Conservation (phyloP, 306 rosid species). For the Inga laurina region DNA sequence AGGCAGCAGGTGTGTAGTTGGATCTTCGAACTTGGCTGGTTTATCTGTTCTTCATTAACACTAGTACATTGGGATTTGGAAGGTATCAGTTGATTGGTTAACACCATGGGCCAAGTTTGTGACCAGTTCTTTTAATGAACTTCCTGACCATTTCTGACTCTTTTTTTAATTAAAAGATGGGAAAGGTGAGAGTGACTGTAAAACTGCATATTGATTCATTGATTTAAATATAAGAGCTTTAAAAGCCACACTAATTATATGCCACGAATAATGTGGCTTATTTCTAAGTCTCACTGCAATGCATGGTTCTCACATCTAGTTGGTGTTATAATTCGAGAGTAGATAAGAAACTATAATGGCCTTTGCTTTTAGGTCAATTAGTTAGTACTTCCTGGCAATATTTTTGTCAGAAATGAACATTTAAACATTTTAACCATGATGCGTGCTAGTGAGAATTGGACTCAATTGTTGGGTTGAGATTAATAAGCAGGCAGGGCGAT, state of each 20-base stretch:
- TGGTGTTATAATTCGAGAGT: not conserved
- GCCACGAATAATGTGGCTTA: not conserved
- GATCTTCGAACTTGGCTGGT: slow-evolving; percentile 6
- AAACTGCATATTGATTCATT: not conserved
- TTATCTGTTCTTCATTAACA: not conserved
- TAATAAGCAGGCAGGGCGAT: not conserved
- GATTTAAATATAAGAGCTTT: not conserved
- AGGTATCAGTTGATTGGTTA: not conserved
- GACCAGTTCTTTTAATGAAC: not conserved
- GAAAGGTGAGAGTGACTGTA: not conserved
- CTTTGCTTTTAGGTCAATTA: not conserved
- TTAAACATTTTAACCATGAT: not conserved
- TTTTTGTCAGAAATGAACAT: not conserved
- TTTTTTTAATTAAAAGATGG: not conserved
- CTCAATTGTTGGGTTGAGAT: not conserved
- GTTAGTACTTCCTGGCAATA: not conserved
- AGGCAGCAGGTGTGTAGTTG: not conserved
- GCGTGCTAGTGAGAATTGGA: not conserved
- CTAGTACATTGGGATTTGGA: not conserved
- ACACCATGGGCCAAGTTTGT: not conserved
- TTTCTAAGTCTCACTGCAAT: not conserved
- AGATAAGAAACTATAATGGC: not conserved
- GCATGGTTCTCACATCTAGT: not conserved
- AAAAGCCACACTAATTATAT: not conserved
- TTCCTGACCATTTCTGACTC: not conserved